Base-by-base conservation (phyloP, 352 stramenopile species). In the Phytophthora boehmeriae region DNA sequence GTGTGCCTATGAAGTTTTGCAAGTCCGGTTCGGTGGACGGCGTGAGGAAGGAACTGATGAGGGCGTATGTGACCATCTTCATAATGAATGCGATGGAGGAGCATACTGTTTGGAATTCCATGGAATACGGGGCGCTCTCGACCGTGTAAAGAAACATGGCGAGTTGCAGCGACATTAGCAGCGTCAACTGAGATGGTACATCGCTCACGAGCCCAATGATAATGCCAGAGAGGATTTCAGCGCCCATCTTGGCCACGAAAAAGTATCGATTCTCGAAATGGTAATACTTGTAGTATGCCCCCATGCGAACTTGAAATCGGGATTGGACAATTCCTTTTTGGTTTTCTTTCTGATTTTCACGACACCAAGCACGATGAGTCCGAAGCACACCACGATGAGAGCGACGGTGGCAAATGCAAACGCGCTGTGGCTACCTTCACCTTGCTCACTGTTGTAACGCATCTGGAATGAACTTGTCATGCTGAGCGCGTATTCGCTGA, bases 201-300 rank as follows among this genome's bases (percentile, higher is more conserved):
- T 90, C 68, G 41, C 78, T 88, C 16, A 92, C 80, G 54, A 88
- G 75, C 17, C 83, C 83, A 42, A 92, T 89, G 64, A 92, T 83
- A 3, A 90, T 65, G 2, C 83, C 83, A 5, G 78, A 89, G 20
- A 88, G 63, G 43, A 92, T 88, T 63, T 92, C 83, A 39, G 83
- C 80, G 14, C 78, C 78, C 83, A 92, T 92, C 35, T 92, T 92
- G 19, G 80, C 64, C 11, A 90, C 83, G 60, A 92, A 92, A 38
- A 92, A 92, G 52, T 89, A 92, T 0, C 83, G 80, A 9, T 68
- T 58, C 19, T 74, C 20, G 56, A 83, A 87, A 50, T 78, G 61
- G 57, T 89, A 92, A 70, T 90, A 89, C 73, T 92, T 90, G 75
- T 92, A 92, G 71, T 92, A 92, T 10, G 80, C 80, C 9, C 83